Percentiles rank a stretch among this genome's conserved stretches.
Evolutionary conservation across 257 asterid species (phyloP).

Genomic region (Ocimum tenuiflorum): DNA sequence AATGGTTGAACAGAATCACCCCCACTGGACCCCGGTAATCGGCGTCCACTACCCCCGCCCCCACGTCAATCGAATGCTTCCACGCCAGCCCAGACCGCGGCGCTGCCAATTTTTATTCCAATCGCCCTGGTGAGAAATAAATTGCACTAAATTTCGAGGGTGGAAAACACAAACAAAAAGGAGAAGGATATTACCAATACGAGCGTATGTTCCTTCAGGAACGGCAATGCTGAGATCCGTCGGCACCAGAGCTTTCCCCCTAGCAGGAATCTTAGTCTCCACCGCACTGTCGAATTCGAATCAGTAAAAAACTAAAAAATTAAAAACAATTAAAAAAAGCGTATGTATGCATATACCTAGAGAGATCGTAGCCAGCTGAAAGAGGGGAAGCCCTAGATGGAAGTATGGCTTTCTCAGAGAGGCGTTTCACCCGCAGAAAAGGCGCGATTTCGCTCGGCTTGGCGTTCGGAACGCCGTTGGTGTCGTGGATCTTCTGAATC

Average conservation of each 20-base stretch:
- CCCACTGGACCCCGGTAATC: constrained; percentile 60
- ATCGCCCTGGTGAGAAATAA: too few relatives aligned
- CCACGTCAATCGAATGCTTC: constrained; percentile 82
- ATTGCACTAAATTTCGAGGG: not conserved
- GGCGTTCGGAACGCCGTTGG: constrained; percentile 18
- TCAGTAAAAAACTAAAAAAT: too few relatives aligned
- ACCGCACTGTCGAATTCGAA: constrained; percentile 33
- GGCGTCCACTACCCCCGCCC: constrained; percentile 93
- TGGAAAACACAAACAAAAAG: not conserved
- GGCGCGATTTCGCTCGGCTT: constrained; percentile 16
- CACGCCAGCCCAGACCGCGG: constrained; percentile 78
- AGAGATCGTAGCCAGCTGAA: constrained; percentile 62
- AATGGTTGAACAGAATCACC: constrained; percentile 38
- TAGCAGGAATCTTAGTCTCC: constrained; percentile 56
- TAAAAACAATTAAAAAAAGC: too few relatives aligned
- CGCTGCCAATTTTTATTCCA: constrained; percentile 33
- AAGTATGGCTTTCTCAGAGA: constrained; percentile 48
- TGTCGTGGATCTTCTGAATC: constrained; percentile 14
- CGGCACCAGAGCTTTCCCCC: constrained; percentile 75
- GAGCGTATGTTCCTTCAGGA: constrained; percentile 80
- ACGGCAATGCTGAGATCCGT: constrained; percentile 81
- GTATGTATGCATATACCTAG: constrained; percentile 32
- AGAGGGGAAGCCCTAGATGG: constrained; percentile 49
- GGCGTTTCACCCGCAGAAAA: constrained; percentile 41
- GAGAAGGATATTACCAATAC: constrained; percentile 40